phyloP scores from a whole-genome alignment of 352 stramenopile genomes.

The Phytophthora brassicae region DNA sequence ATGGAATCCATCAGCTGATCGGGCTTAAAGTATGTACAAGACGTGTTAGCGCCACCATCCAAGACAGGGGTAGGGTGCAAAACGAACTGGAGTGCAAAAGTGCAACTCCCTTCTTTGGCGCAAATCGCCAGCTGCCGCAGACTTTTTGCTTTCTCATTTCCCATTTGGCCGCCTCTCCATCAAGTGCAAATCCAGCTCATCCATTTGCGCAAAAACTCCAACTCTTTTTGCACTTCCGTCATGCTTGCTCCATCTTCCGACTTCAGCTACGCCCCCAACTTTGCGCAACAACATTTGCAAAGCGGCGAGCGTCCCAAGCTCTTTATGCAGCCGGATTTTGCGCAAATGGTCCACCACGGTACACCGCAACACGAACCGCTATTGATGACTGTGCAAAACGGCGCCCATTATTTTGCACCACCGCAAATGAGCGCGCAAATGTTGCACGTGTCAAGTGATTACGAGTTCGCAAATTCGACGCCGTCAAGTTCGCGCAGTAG shows the following conservation, averaged over 20 bases:
- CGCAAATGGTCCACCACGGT: slow-evolving; percentile 53
- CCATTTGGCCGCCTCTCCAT: slow-evolving; percentile 24
- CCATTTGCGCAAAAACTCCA: not conserved
- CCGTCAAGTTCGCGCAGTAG: slow-evolving; percentile 31
- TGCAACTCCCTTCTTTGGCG: slow-evolving; percentile 5
- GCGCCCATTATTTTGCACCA: slow-evolving; percentile 50
- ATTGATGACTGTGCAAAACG: slow-evolving; percentile 47
- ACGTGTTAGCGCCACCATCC: not conserved
- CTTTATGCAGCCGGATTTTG: slow-evolving; percentile 48
- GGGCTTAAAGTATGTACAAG: too few species aligned
- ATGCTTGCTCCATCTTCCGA: slow-evolving; percentile 46
- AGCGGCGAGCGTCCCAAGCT: slow-evolving; percentile 60
- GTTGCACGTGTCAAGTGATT: slow-evolving; percentile 61
- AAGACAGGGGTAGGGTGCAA: too few species aligned
- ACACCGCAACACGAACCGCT: slow-evolving; percentile 53
- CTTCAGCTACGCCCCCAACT: slow-evolving; percentile 51
- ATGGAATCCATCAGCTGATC: too few species aligned
- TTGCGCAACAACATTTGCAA: slow-evolving; percentile 36
- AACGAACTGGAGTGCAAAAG: not conserved
- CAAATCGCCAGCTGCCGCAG: slow-evolving; percentile 20
- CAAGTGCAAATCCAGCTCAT: too few species aligned
- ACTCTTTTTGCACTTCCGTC: slow-evolving; percentile 7
- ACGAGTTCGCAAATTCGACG: slow-evolving; percentile 52
- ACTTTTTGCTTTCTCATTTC: slow-evolving; percentile 35
- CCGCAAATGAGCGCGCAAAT: slow-evolving; percentile 44